phyloP scores from a whole-genome alignment of 176 grass and related monocot species.

The Triticum monococcum region DNA sequence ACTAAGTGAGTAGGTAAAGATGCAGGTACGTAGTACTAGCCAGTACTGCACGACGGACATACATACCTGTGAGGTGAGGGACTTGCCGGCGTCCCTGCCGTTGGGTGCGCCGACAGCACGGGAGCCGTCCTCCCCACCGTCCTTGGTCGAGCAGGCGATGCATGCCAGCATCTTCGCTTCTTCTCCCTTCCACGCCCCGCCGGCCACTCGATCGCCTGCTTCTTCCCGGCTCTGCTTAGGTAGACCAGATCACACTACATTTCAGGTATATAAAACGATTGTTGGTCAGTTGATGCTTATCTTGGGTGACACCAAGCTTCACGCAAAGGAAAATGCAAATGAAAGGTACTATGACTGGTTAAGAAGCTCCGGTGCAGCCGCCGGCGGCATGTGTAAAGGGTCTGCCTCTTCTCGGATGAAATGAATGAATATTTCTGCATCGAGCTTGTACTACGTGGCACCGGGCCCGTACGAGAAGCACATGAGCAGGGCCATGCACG shows the following conservation, averaged over 20 bases:
- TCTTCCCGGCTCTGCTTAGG: neutral
- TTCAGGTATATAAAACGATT: neutral
- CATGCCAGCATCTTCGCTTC: constrained; percentile 72
- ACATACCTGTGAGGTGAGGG: constrained; percentile 81
- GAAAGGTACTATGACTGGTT: neutral
- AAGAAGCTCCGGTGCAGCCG: neutral
- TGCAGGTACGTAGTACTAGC: neutral
- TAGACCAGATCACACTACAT: neutral
- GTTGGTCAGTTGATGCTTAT: neutral
- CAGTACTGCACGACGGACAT: neutral
- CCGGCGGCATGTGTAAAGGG: neutral
- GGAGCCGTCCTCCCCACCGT: constrained; percentile 61
- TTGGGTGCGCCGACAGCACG: constrained; percentile 45
- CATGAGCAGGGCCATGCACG: neutral
- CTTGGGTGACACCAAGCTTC: neutral
- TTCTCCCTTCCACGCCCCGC: neutral
- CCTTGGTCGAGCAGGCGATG: constrained; percentile 82
- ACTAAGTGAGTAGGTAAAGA: neutral
- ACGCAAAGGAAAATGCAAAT: neutral
- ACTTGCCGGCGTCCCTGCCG: constrained; percentile 57
- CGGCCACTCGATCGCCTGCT: neutral
- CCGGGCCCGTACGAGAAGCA: neutral
- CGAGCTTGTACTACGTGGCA: neutral
- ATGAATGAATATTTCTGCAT: neutral
- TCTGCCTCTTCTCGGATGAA: neutral